Evolutionary conservation across 106 monocot species (phyloP).

Genomic region (Dioscorea zingiberensis): DNA sequence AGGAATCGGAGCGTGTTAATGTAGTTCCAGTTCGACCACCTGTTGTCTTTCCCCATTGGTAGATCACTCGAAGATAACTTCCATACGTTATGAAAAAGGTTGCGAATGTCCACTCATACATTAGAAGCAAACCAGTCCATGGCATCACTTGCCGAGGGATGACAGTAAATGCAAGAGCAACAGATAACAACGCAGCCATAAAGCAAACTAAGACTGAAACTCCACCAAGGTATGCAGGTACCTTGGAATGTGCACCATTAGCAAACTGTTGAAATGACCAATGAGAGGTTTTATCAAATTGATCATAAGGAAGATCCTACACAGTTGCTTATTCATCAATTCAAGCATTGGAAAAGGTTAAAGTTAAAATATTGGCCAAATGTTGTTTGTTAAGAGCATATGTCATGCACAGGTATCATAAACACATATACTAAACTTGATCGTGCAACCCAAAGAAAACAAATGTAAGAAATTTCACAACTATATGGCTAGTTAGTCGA

Average conservation of each 20-base stretch:
- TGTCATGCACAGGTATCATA: too few relatives aligned
- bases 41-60: conserved; percentile 63
- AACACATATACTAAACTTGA: too few relatives aligned
- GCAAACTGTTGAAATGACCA: conserved; percentile 41
- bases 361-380: too few relatives aligned
- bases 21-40: conserved; percentile 28
- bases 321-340: too few relatives aligned
- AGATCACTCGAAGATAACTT: conserved; percentile 49
- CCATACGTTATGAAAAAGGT: conserved; percentile 56
- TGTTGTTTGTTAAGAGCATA: too few relatives aligned
- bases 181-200: conserved; percentile 41
- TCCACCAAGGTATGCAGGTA: conserved; percentile 67
- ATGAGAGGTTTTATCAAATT: too few relatives aligned
- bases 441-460: too few relatives aligned
- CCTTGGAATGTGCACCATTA: conserved; percentile 30
- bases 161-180: conserved; percentile 57
- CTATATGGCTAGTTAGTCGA: too few relatives aligned
- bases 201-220: conserved; percentile 60
- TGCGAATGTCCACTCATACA: conserved; percentile 84
- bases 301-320: too few relatives aligned
- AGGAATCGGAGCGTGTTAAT: conserved; percentile 24
- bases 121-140: conserved; percentile 84
- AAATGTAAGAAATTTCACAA: too few relatives aligned
- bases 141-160: conserved; percentile 78
- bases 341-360: too few relatives aligned